These are phyloP conservation scores for Coemansia pectinata DNA, from an alignment of 192 early-diverging fungal genomes.

Conservation along the genomic window DNA sequence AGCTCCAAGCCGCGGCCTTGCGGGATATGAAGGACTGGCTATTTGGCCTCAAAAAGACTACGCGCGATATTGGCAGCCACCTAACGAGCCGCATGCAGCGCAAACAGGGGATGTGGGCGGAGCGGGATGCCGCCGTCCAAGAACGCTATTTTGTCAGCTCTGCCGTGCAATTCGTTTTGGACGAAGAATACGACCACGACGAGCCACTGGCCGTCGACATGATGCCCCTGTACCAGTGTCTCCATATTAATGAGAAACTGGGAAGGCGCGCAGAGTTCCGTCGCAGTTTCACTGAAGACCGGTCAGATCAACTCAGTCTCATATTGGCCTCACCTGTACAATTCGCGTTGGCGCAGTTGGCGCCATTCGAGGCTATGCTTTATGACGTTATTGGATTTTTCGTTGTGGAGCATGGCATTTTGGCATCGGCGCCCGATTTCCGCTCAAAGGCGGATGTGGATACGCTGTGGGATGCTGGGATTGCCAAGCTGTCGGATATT, in stretches of 20 bases:
- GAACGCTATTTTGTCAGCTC: conserved; percentile 67
- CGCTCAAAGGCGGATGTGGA: conserved; percentile 84
- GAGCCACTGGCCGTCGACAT: conserved; percentile 84
- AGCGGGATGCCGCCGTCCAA: conserved; percentile 39
- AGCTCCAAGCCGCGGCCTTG: conserved; percentile 81
- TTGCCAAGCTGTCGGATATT: conserved; percentile 75
- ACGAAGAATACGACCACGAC: conserved; percentile 80
- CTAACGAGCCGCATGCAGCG: conserved; percentile 78
- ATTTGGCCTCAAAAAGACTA: conserved; percentile 78
- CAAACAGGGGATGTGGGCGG: conserved; percentile 61
- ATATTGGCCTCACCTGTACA: conserved; percentile 73
- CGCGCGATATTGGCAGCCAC: conserved; percentile 77
- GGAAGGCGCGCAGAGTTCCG: conserved; percentile 86
- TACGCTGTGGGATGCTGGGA: conserved; percentile 84
- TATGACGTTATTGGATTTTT: conserved; percentile 97
- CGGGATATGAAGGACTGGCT: conserved; percentile 93
- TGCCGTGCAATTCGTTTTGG: conserved; percentile 77
- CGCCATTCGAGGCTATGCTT: conserved; percentile 63
- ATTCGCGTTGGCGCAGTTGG: conserved; percentile 64
- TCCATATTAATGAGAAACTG: conserved; percentile 94
- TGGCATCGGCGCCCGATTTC: conserved; percentile 88
- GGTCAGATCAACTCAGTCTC: conserved; percentile 84
- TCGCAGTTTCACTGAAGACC: conserved; percentile 85
- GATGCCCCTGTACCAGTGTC: conserved; percentile 91
- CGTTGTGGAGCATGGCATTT: conserved; percentile 86